Conservation (phyloP, 2,329 filamentous ascomycete genomes). For the Xylaria sp. region DNA sequence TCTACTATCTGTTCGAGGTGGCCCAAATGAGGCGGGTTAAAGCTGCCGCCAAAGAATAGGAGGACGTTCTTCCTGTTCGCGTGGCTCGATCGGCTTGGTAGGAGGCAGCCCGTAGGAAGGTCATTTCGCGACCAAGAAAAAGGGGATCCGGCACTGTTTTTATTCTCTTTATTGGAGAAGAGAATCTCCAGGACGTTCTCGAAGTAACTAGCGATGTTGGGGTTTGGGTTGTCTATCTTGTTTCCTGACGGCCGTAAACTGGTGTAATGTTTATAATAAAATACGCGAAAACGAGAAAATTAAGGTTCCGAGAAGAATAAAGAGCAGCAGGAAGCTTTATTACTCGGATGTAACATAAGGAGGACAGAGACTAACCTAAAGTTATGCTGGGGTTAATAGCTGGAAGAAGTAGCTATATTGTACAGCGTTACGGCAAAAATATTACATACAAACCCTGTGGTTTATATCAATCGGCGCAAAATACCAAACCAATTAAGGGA, state of each 20-base stretch:
- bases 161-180: neutral
- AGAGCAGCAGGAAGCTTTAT: too few species aligned
- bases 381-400: too few species aligned
- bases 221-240: neutral
- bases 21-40: neutral
- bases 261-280: too few species aligned
- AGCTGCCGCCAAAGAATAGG: neutral
- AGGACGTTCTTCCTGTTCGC: neutral
- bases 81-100: neutral
- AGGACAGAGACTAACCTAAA: too few species aligned
- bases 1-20: neutral
- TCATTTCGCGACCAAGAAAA: neutral
- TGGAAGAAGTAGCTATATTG: too few species aligned
- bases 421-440: too few species aligned
- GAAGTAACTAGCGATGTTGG: neutral
- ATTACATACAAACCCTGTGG: too few species aligned
- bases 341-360: too few species aligned
- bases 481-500: too few species aligned
- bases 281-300: too few species aligned
- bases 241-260: neutral
- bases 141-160: neutral
- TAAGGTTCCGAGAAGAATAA: too few species aligned
- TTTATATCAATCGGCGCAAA: too few species aligned
- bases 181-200: neutral
- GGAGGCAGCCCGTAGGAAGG: neutral